phyloP scores from a whole-genome alignment of 768 basidiomycete species.

The Pseudohyphozyma bogoriensis region DNA sequence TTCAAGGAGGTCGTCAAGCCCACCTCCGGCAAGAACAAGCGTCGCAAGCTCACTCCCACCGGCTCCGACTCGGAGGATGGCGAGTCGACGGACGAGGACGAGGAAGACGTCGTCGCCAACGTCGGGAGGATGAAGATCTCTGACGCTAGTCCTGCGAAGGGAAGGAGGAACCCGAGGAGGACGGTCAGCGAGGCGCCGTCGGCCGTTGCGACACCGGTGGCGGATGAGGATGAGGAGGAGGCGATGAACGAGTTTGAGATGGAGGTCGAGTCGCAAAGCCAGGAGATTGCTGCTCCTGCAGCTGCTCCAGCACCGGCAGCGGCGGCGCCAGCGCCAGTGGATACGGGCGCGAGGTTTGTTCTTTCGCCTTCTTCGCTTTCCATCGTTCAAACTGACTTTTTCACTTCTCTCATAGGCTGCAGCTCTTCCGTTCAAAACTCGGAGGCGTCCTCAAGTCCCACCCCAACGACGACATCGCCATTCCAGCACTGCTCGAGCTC shows the following conservation, averaged over 20 bases:
- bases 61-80: conserved; percentile 13
- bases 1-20: conserved; percentile 94
- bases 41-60: conserved; percentile 13
- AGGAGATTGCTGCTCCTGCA: neutral
- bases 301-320: too few relatives aligned
- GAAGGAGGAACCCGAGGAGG: neutral
- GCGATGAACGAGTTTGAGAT: conserved; percentile 4
- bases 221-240: conserved; percentile 6
- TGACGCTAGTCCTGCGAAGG: neutral
- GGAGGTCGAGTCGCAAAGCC: conserved; percentile 8
- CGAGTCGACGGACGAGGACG: conserved; percentile 7
- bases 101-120: neutral
- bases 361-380: neutral
- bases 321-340: neutral
- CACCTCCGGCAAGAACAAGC: conserved; percentile 33
- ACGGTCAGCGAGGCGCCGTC: neutral
- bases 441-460: too few relatives aligned
- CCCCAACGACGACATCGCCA: too few relatives aligned
- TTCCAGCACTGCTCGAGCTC: conserved; percentile 1
- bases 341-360: neutral
- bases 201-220: neutral
- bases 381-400: too few relatives aligned
- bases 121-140: conserved; percentile 23
- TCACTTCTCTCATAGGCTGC: too few relatives aligned
- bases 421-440: too few relatives aligned